Percentiles rank a stretch among this genome's conserved stretches.
phyloP scores from a whole-genome alignment of 2,329 filamentous ascomycete genomes.

The Hymenoscyphus repandus region DNA sequence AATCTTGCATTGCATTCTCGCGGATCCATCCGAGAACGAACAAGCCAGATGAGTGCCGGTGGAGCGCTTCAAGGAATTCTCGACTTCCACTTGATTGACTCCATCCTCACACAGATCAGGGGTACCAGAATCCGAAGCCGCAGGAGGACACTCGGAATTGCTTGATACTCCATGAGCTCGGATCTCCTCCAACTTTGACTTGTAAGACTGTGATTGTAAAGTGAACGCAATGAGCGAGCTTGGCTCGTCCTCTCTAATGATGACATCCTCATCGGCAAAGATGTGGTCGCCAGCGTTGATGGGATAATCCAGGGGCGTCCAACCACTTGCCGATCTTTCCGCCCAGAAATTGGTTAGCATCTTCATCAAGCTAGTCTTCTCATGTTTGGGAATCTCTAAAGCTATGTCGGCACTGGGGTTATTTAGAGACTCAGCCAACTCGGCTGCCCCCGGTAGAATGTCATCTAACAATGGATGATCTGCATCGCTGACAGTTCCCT shows the following conservation, averaged over 20 bases:
- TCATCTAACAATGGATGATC: conserved; percentile 68
- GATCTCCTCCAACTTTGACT: conserved; percentile 68
- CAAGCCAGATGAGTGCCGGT: conserved; percentile 95
- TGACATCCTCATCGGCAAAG: conserved; percentile 94
- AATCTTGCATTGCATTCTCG: conserved; percentile 95
- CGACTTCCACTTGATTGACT: conserved; percentile 65
- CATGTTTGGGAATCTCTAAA: conserved; percentile 81
- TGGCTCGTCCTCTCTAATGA: conserved; percentile 94
- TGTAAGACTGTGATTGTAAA: conserved; percentile 81
- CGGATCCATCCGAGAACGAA: conserved; percentile 88
- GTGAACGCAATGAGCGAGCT: conserved; percentile 94
- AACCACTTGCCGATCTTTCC: conserved; percentile 91
- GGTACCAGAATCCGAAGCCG: conserved; percentile 24
- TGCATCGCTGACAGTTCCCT: conserved; percentile 63
- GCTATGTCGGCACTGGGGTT: conserved; percentile 51
- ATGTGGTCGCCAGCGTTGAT: conserved; percentile 85
- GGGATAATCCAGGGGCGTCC: conserved; percentile 89
- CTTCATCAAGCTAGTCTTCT: conserved; percentile 89
- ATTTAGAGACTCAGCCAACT: conserved; percentile 53
- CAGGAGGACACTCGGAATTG: conserved; percentile 27
- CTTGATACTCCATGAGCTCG: conserved; percentile 44
- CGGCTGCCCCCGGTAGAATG: conserved; percentile 56
- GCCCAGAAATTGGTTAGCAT: conserved; percentile 98
- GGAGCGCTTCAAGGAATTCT: conserved; percentile 75
- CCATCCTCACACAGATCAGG: conserved; percentile 29